Evolutionary conservation across 2,329 filamentous ascomycete genomes (phyloP).

Genomic region (Keithomyces neogunnii): DNA sequence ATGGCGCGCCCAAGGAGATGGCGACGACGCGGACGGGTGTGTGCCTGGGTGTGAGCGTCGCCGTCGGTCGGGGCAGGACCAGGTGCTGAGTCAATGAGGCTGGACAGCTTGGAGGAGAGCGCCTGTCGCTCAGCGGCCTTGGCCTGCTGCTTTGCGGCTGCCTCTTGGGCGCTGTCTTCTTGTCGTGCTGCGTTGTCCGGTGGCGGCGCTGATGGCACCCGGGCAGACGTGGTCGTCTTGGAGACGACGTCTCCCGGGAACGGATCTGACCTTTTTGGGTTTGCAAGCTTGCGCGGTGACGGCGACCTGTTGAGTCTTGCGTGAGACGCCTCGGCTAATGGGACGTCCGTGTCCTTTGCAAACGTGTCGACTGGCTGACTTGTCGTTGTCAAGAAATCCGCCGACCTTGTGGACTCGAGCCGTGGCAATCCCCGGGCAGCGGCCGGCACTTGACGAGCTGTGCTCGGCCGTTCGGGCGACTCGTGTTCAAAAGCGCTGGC

Average conservation of each 20-base stretch:
- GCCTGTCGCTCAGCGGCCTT: conserved; percentile 30
- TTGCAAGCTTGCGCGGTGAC: conserved; percentile 20
- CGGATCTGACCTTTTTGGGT: conserved; percentile 30
- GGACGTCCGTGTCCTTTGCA: conserved; percentile 19
- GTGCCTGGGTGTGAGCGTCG: conserved; percentile 7
- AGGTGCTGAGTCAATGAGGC: conserved; percentile 28
- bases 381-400: conserved; percentile 34
- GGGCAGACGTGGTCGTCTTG: conserved; percentile 2
- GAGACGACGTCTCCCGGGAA: conserved; percentile 10
- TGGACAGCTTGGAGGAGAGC: conserved; percentile 33
- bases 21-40: conserved; percentile 28
- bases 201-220: conserved; percentile 8
- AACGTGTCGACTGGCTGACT: conserved; percentile 25
- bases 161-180: conserved; percentile 5
- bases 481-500: conserved; percentile 30
- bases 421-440: conserved; percentile 2
- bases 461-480: conserved; percentile 11
- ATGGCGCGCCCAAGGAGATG: conserved; percentile 49
- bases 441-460: conserved; percentile 1
- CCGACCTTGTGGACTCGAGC: conserved; percentile 19
- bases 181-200: conserved; percentile 1
- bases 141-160: conserved; percentile 16
- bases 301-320: conserved; percentile 34
- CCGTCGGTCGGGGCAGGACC: conserved; percentile 4
- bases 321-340: conserved; percentile 32